Percentiles rank a stretch among this genome's conserved stretches.
Evolutionary conservation across 768 basidiomycete genomes (phyloP).

Genomic region (Pulveroboletus ravenelii): DNA sequence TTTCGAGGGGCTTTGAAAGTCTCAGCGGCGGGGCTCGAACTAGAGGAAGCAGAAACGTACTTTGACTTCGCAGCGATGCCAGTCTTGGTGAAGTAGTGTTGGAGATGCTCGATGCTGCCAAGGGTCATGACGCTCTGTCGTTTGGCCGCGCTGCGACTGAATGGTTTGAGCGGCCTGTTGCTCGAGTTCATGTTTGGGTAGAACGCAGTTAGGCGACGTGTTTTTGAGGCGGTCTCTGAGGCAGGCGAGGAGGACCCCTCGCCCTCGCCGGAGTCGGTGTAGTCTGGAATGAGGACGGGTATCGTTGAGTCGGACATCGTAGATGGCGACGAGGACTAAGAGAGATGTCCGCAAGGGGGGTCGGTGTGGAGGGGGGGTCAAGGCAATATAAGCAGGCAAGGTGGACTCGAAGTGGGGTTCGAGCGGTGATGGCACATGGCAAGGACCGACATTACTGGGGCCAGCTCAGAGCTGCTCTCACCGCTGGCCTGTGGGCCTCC

Average conservation of each 20-base stretch:
- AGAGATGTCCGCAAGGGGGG: constrained; percentile 6
- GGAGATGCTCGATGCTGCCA: constrained; percentile 94
- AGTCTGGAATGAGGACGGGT: constrained; percentile 56
- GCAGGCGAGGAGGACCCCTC: constrained; percentile 30
- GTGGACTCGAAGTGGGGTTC: not conserved
- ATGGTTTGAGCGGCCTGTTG: constrained; percentile 77
- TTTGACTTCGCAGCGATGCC: constrained; percentile 68
- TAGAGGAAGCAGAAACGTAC: constrained; percentile 41
- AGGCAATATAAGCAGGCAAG: not conserved
- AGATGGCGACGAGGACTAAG: constrained; percentile 11
- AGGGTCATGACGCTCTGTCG: constrained; percentile 90
- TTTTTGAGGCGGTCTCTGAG: constrained; percentile 37
- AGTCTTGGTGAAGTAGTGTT: constrained; percentile 91
- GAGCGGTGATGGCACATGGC: constrained; percentile 35
- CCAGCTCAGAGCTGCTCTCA: constrained; percentile 66
- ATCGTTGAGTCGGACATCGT: constrained; percentile 40
- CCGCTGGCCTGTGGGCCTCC: constrained; percentile 71
- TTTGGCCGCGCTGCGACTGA: constrained; percentile 87
- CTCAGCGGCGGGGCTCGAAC: constrained; percentile 3
- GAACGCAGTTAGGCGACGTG: constrained; percentile 68
- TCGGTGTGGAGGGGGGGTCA: constrained; percentile 14
- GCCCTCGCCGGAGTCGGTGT: constrained; percentile 49
- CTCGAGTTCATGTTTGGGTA: constrained; percentile 69
- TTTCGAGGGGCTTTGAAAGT: constrained; percentile 35
- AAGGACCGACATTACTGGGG: constrained; percentile 79